phyloP scores from a whole-genome alignment of 139 green algal species.

The Chlamydomonas urium region DNA sequence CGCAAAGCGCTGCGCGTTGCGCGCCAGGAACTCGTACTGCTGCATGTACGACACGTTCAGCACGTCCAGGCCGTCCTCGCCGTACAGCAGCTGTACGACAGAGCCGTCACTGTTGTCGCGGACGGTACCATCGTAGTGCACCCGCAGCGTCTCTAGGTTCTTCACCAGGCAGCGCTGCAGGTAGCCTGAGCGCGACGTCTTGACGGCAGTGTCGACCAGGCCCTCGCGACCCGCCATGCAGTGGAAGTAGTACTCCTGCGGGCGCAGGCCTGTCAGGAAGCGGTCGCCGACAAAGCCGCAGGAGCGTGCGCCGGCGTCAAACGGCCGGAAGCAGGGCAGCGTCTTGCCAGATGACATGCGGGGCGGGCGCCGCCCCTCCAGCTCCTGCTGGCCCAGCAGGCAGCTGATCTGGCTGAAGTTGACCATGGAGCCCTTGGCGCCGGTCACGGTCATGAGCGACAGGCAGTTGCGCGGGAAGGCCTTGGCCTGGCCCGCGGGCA shows the following conservation, averaged over 20 bases:
- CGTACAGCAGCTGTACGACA: slow-evolving; percentile 88
- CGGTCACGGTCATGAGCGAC: slow-evolving; percentile 90
- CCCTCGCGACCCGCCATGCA: slow-evolving; percentile 98
- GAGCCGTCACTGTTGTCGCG: slow-evolving; percentile 81
- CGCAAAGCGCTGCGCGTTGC: slow-evolving; percentile 60
- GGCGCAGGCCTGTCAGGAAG: slow-evolving; percentile 45
- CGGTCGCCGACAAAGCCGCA: slow-evolving; percentile 91
- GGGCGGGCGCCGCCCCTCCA: slow-evolving; percentile 92
- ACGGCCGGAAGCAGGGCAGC: slow-evolving; percentile 94
- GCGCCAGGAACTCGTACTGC: slow-evolving; percentile 79
- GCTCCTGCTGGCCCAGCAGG: slow-evolving; percentile 91
- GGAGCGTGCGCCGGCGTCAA: slow-evolving; percentile 66
- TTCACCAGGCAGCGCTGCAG: slow-evolving; percentile 88
- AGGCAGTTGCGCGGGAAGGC: slow-evolving; percentile 93
- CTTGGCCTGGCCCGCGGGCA: slow-evolving; percentile 56
- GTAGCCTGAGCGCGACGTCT: slow-evolving; percentile 91
- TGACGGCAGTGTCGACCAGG: slow-evolving; percentile 95
- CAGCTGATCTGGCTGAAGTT: slow-evolving; percentile 97
- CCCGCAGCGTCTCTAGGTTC: slow-evolving; percentile 87
- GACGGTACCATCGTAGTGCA: slow-evolving; percentile 88
- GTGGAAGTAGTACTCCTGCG: slow-evolving; percentile 99
- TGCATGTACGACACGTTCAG: slow-evolving; percentile 60
- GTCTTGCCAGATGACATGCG: slow-evolving; percentile 90
- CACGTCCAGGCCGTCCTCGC: slow-evolving; percentile 91
- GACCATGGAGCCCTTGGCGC: slow-evolving; percentile 91